Conservation (phyloP, 176 grass and related monocot genomes). For the Panicum miliaceum region DNA sequence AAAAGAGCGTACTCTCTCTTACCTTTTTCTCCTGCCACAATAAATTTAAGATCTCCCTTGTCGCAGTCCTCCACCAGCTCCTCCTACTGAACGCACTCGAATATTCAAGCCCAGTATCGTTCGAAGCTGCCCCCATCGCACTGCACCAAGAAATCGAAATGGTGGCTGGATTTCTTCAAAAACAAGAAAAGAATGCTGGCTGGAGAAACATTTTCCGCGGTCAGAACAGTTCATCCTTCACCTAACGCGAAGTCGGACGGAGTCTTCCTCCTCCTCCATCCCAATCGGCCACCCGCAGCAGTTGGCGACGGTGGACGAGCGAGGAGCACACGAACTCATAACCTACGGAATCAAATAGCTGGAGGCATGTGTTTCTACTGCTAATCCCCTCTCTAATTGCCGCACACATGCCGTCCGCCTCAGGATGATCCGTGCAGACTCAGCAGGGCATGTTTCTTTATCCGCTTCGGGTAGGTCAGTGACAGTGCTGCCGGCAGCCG, state of each 20-base stretch:
- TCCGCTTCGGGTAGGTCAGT: background rate
- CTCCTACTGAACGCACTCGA: slow-evolving; percentile 27
- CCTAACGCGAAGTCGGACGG: slow-evolving; percentile 33
- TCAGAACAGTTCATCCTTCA: slow-evolving; percentile 28
- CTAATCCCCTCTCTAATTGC: slow-evolving; percentile 38
- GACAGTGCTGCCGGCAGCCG: slow-evolving; percentile 8
- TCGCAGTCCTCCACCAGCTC: slow-evolving; percentile 48
- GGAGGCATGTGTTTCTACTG: slow-evolving; percentile 44
- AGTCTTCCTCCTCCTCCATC: background rate
- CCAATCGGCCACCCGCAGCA: slow-evolving; percentile 13
- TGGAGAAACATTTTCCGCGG: slow-evolving; percentile 13
- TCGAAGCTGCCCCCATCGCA: slow-evolving; percentile 38
- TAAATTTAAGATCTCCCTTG: background rate
- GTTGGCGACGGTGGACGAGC: slow-evolving; percentile 34
- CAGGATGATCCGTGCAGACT: slow-evolving; percentile 35
- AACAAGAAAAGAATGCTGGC: no score
- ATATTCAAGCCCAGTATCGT: slow-evolving; percentile 31
- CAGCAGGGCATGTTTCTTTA: slow-evolving; percentile 31
- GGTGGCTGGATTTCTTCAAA: background rate
- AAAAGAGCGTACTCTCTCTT: background rate
- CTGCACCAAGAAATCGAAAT: slow-evolving; percentile 34
- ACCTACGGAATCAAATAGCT: slow-evolving; percentile 51
- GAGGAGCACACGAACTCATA: slow-evolving; percentile 3
- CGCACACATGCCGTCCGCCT: slow-evolving; percentile 43
- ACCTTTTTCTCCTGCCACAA: slow-evolving; percentile 38